These are phyloP conservation scores for Kalmusia sp. DNA, from an alignment of 2,329 filamentous ascomycete genomes.

Conservation along the genomic window DNA sequence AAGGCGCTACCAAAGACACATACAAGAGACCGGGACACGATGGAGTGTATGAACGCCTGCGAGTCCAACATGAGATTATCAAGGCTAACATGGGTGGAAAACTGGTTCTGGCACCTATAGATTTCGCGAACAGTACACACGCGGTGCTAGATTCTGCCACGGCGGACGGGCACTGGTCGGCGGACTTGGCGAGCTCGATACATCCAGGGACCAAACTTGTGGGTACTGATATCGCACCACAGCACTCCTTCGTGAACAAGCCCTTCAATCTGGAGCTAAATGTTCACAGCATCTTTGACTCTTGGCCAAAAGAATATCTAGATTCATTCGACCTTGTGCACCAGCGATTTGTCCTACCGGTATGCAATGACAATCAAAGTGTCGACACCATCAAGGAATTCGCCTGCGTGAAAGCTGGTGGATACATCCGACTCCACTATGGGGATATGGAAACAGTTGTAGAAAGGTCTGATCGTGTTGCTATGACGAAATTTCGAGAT, in stretches of 20 bases:
- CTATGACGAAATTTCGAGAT: slow-evolving; percentile 11
- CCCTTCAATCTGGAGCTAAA: slow-evolving; percentile 4
- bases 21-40: neutral
- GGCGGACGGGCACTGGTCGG: slow-evolving; percentile 18
- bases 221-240: slow-evolving; percentile 15
- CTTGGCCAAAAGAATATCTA: slow-evolving; percentile 7
- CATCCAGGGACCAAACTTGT: slow-evolving; percentile 4
- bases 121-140: slow-evolving; percentile 2
- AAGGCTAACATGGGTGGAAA: slow-evolving; percentile 8
- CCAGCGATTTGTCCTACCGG: slow-evolving; percentile 14
- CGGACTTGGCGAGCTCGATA: slow-evolving; percentile 5
- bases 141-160: slow-evolving; percentile 19
- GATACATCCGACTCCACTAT: slow-evolving; percentile 16
- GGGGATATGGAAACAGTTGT: slow-evolving; percentile 14
- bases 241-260: neutral
- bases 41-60: slow-evolving; percentile 15
- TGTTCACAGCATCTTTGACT: slow-evolving; percentile 10
- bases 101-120: slow-evolving; percentile 14
- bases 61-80: slow-evolving; percentile 14
- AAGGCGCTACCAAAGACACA: too few species aligned
- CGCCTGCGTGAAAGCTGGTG: slow-evolving; percentile 16
- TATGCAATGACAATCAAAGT: neutral
- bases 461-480: slow-evolving; percentile 1
- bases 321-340: slow-evolving; percentile 11
- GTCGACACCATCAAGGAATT: slow-evolving; percentile 7